A percentile compares a stretch with the other conserved stretches of the same genome.
Evolutionary conservation across 164 flowering plant species (phyloP).

Genomic region (Kingdonia uniflora): DNA sequence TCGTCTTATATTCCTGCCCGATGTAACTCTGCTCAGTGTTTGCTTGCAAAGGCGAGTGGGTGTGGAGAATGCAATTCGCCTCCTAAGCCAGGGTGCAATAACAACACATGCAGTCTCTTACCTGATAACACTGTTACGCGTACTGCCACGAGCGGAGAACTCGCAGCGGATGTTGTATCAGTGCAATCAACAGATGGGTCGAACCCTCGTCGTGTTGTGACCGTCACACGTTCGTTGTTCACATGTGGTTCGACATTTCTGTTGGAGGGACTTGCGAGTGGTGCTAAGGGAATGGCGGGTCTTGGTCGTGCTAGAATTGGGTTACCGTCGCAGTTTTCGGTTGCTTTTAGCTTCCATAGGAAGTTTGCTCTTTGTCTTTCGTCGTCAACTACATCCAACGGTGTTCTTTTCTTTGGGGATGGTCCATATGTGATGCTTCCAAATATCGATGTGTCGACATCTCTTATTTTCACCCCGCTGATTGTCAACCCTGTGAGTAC

Average conservation of each 20-base stretch:
- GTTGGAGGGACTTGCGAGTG: slow-evolving; percentile 19
- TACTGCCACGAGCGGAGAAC: slow-evolving; percentile 13
- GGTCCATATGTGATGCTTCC: slow-evolving; percentile 28
- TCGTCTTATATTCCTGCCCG: slow-evolving; percentile 5
- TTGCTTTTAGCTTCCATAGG: slow-evolving; percentile 13
- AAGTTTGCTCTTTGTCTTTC: slow-evolving; percentile 30
- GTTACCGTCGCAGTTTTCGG: slow-evolving; percentile 20
- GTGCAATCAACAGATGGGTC: slow-evolving; percentile 22
- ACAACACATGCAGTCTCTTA: slow-evolving; percentile 20
- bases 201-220: slow-evolving; percentile 13
- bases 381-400: slow-evolving; percentile 11
- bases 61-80: slow-evolving; percentile 9
- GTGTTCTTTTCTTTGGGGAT: slow-evolving; percentile 26
- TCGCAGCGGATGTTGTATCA: slow-evolving; percentile 13
- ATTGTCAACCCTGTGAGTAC: slow-evolving; percentile 17
- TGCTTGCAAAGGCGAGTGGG: not conserved
- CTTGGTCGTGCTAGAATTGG: slow-evolving; percentile 18
- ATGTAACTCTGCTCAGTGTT: slow-evolving; percentile 11
- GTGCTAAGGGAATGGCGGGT: slow-evolving; percentile 23
- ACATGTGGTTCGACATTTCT: slow-evolving; percentile 15
- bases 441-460: slow-evolving; percentile 10
- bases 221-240: slow-evolving; percentile 18
- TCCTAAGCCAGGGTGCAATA: slow-evolving; percentile 22
- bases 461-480: not conserved
- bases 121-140: slow-evolving; percentile 17